phyloP scores from a whole-genome alignment of 345 rosid species.

The Murraya paniculata region DNA sequence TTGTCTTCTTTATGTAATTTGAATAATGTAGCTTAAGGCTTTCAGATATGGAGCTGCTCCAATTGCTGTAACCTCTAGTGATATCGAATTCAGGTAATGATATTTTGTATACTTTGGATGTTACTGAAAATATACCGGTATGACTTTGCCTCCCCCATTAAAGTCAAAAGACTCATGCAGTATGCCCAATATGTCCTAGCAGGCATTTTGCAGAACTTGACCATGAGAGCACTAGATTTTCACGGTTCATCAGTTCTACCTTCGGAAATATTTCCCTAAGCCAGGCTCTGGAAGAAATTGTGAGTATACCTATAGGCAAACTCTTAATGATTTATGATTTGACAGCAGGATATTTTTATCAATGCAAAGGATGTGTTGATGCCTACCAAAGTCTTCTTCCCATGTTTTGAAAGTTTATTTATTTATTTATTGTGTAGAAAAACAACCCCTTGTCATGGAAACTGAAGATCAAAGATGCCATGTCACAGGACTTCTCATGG shows the following conservation, averaged over 20 bases:
- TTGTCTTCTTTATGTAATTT: not conserved
- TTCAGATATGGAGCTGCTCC: conserved; percentile 71
- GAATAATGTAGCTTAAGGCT: conserved; percentile 60
- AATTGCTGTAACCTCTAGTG: conserved; percentile 30
- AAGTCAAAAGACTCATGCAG: conserved; percentile 3
- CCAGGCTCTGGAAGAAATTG: conserved; percentile 63
- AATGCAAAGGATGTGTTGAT: not conserved
- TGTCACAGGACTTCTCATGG: conserved; percentile 70
- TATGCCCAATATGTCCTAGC: not conserved
- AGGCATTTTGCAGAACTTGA: conserved; percentile 36
- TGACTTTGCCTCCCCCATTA: not conserved
- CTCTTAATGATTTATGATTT: not conserved
- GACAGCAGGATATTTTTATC: not conserved
- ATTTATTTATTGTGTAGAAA: conserved; percentile 25
- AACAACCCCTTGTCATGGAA: conserved; percentile 49
- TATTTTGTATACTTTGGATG: conserved; percentile 7
- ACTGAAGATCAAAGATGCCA: conserved; percentile 42
- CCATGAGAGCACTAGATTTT: conserved; percentile 29
- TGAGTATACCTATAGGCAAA: conserved; percentile 28
- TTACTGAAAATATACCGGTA: not conserved
- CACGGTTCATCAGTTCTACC: conserved; percentile 40
- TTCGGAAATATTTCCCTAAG: conserved; percentile 47
- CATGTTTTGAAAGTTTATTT: not conserved
- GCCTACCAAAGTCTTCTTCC: not conserved
- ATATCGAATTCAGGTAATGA: conserved; percentile 38